Evolutionary conservation across 495 filamentous ascomycete species (phyloP), one percentile per base, ranked within the genome.

Genomic region (Penicillium dipodomyicola): DNA sequence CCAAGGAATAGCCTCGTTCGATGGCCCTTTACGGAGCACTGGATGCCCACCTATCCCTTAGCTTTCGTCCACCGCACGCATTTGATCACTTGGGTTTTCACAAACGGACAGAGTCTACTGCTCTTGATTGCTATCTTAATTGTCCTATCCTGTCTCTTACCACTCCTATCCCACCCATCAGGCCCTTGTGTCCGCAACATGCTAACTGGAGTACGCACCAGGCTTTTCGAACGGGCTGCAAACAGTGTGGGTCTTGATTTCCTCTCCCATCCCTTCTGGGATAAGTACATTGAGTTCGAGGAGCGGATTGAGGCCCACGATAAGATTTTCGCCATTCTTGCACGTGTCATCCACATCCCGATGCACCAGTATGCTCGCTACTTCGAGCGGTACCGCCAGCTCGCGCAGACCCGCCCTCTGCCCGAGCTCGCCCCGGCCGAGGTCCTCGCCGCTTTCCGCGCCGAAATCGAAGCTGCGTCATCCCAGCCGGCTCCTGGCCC

Each of bases 281-380:
- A 97, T 65, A 97, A 96, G 73, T 99, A 96, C 64, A 82, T 97
- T 51, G 94, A 97, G 64, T 97, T 92, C 64, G 94, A 97, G 65
- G 91, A 96, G 65, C 85, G 92, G 9, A 75, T 93, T 46, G 91
- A 96, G 66, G 87, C 88, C 0, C 84, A 88, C 30, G 90, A 96
- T 58, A 89, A 85, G 67, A 91, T 97, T 49, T 93, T 96, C 57
- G 82, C 81, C 9, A 90, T 99, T 50, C 80, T 97, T 29, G 82
- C 82, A 45, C 90, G 95, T 35, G 82, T 97, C 43, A 88, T 96
- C 48, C 85, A 90, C 65, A 93, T 99, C 41, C 95, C 95, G 2
- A 90, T 96, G 87, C 92, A 98, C 67, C 92, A 97, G 69, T 97
- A 96, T 78, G 87, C 90, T 17, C 86, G 92, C 11, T 97, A 97